These are phyloP conservation scores for Thalassiosira sp. DNA, from an alignment of 352 stramenopile genomes.

Conservation along the genomic window DNA sequence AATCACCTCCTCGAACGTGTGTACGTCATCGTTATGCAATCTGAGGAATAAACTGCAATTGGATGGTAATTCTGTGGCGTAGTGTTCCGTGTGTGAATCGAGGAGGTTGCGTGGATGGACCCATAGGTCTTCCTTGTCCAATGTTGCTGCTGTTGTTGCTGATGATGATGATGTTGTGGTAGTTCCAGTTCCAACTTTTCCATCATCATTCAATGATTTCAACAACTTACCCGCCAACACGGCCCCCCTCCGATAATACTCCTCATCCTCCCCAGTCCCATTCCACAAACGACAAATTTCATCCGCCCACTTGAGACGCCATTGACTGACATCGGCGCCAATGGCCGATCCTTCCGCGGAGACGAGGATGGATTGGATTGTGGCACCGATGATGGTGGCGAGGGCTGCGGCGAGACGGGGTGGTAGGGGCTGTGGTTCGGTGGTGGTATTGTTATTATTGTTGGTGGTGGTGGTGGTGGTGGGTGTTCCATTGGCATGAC, in stretches of 20 bases:
- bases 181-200: neutral
- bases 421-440: constrained; percentile 39
- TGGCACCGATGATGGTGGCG: constrained; percentile 68
- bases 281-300: constrained; percentile 74
- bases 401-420: constrained; percentile 72
- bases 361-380: constrained; percentile 63
- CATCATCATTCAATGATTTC: neutral
- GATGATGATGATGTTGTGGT: neutral
- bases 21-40: constrained; percentile 98
- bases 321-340: constrained; percentile 75
- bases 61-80: constrained; percentile 50
- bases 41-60: constrained; percentile 87
- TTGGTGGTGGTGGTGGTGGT: neutral
- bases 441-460: neutral
- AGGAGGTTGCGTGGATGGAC: constrained; percentile 54
- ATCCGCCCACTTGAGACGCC: constrained; percentile 73
- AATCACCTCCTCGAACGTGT: constrained; percentile 97
- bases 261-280: constrained; percentile 53
- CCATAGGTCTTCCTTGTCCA: constrained; percentile 18
- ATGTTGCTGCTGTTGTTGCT: too few relatives aligned
- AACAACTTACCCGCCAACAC: constrained; percentile 13
- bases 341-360: constrained; percentile 65
- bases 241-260: constrained; percentile 56
- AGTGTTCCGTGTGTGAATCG: constrained; percentile 43
- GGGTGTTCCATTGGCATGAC: constrained; percentile 20